Conservation (phyloP, 352 stramenopile genomes). For the Phytophthora aleatoria region DNA sequence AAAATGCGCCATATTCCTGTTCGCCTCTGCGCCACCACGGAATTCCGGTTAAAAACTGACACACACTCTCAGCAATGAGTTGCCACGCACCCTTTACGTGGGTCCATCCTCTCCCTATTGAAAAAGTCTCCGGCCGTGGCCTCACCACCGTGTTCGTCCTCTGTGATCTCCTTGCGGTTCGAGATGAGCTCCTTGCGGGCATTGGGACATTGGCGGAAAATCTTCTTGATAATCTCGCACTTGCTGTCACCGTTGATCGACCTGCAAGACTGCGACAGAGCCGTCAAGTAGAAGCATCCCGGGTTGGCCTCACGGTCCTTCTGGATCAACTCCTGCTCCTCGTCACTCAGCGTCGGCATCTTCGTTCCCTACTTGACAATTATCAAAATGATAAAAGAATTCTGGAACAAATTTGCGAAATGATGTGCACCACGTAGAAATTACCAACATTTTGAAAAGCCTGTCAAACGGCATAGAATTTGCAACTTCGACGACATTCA, state of each 20-base stretch:
- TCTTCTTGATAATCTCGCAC: constrained; percentile 87
- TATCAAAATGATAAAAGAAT: constrained; percentile 2
- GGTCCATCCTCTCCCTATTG: constrained; percentile 72
- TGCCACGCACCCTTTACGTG: constrained; percentile 42
- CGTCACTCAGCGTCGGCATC: constrained; percentile 70
- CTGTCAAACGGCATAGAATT: constrained; percentile 7
- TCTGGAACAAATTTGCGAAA: constrained; percentile 20
- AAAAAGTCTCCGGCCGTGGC: constrained; percentile 63
- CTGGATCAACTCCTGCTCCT: constrained; percentile 77
- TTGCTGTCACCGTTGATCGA: constrained; percentile 87
- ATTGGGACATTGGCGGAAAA: constrained; percentile 82
- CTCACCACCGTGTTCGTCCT: constrained; percentile 70
- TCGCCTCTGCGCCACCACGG: constrained; percentile 25
- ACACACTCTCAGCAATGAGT: background rate
- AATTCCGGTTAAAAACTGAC: constrained; percentile 4
- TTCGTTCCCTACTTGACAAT: constrained; percentile 1
- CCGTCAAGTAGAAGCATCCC: constrained; percentile 83
- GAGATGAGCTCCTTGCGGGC: constrained; percentile 76
- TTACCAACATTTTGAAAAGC: constrained; percentile 22
- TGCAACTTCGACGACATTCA: constrained; percentile 20
- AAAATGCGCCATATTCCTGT: constrained; percentile 50
- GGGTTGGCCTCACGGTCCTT: constrained; percentile 75
- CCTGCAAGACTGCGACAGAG: constrained; percentile 75
- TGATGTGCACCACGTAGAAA: constrained; percentile 24
- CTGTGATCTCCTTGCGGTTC: constrained; percentile 77